phyloP scores from a whole-genome alignment of 345 rosid genomes.

The Acer saccharum region DNA sequence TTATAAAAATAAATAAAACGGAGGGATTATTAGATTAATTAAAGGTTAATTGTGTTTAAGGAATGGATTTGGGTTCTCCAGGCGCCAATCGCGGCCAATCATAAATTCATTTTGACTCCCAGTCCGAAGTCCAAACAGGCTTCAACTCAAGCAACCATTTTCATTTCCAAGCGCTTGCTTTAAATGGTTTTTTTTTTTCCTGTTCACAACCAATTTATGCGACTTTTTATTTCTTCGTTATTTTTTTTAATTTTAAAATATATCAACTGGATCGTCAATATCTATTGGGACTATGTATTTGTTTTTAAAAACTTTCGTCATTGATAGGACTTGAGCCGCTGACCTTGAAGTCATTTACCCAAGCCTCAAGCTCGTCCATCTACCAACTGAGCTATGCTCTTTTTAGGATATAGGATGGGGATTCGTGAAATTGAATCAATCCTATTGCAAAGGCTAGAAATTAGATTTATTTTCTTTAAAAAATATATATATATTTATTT shows the following conservation, averaged over 20 bases:
- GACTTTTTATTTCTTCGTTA: not conserved
- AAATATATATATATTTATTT: no score
- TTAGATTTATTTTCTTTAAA: not conserved
- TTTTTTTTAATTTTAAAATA: not conserved
- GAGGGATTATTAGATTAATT: not conserved
- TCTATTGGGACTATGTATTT: no score
- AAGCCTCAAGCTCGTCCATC: no score
- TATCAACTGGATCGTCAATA: no score
- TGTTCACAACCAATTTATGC: no score
- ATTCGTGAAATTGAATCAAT: not conserved
- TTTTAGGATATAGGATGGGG: no score
- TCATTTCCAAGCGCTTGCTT: not conserved
- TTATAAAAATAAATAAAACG: not conserved
- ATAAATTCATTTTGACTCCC: constrained; percentile 24
- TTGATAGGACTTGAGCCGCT: no score
- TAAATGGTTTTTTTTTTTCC: not conserved
- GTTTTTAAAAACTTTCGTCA: no score
- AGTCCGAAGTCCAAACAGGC: constrained; percentile 19
- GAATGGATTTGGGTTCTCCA: not conserved
- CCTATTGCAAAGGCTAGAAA: not conserved
- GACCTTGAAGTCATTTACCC: no score
- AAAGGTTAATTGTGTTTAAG: not conserved
- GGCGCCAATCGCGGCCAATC: constrained; percentile 77
- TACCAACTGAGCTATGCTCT: no score
- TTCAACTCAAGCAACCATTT: not conserved